Base-by-base conservation (phyloP, 352 stramenopile species). In the Phytophthora crassamura region DNA sequence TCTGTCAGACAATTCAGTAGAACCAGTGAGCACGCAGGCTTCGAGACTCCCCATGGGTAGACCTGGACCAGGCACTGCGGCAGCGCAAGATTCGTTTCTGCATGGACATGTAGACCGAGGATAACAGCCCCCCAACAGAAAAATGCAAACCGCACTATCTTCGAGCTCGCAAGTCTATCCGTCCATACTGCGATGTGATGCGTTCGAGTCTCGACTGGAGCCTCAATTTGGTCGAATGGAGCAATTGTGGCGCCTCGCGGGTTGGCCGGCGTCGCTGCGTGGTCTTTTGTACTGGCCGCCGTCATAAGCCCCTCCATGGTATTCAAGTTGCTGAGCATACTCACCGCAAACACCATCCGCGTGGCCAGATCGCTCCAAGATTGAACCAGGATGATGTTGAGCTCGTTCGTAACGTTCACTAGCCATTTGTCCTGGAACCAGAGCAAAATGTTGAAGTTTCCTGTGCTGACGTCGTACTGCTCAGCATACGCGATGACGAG, bases 381-480 rank as follows among this genome's bases (percentile, higher is more conserved):
- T 5, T 54, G 35, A 2, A 80, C 47, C 2, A 82, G 38, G 10
- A 80, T 67, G 12, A 76, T 53, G 15, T 71, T 76, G 20, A 80
- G 67, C 32, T 78, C 74, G 36, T 67, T 80, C 49, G 64, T 69
- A 25, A 64, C 48, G 18, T 76, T 67, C 4, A 72, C 51, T 6
- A 78, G 52, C 74, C 71, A 82, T 9, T 40, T 49, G 49, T 74
- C 69, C 41, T 74, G 45, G 40, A 75, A 80, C 52, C 64, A 75
- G 9, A 59, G 59, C 1, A 60, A 18, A 4, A 62, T 42, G 36
- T 58, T 64, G 33, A 73, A 80, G 18, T 67, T 55, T 16, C 45
- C 45, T 2, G 53, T 65, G 4, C 33, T 34, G 2, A 14, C 1
- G 30, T 70, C 48, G 14, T 67, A 67, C 7, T 78, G 49, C 9